A percentile compares a stretch with the other conserved stretches of the same genome.
phyloP scores from a whole-genome alignment of 805 yeast genomes.

The Nakazawaea populi region DNA sequence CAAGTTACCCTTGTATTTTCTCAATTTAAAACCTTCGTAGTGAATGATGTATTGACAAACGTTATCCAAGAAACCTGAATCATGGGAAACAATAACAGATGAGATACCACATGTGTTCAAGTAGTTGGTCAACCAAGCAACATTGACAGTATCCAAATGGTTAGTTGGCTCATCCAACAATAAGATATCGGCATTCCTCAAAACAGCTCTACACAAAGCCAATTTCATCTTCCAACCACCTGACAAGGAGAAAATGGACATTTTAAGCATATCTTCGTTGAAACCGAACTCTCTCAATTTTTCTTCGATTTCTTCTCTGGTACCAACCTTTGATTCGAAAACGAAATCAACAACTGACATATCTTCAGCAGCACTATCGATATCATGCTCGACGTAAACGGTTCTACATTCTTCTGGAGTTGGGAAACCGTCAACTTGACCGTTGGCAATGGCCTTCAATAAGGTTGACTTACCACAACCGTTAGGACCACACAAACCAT shows the following conservation, averaged over 20 bases:
- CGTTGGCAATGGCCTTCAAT: conserved; percentile 96
- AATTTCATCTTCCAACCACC: conserved; percentile 99
- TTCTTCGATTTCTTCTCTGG: conserved; percentile 62
- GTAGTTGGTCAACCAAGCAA: conserved; percentile 99
- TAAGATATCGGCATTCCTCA: conserved; percentile 96
- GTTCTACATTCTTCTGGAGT: conserved; percentile 98
- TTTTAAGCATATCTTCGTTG: conserved; percentile 85
- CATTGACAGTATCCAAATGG: conserved; percentile 99
- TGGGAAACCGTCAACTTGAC: conserved; percentile 99
- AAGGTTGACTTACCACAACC: conserved; percentile 99
- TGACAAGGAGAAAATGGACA: conserved; percentile 95
- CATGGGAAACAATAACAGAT: conserved; percentile 98
- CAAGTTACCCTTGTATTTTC: conserved; percentile 99
- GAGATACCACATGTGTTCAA: conserved; percentile 97
- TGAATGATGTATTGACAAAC: conserved; percentile 98
- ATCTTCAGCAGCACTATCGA: conserved; percentile 97
- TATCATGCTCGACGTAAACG: conserved; percentile 99
- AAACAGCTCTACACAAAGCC: conserved; percentile 98
- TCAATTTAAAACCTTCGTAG: conserved; percentile 99
- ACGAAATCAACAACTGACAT: conserved; percentile 93
- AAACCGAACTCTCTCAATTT: conserved; percentile 89
- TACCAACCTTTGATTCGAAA: conserved; percentile 72
- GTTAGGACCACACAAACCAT: conserved; percentile 99
- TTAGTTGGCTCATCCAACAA: conserved; percentile 99
- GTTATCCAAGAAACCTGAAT: conserved; percentile 98